phyloP scores from a whole-genome alignment of 2,329 filamentous ascomycete genomes.

The Clonostachys chloroleuca region DNA sequence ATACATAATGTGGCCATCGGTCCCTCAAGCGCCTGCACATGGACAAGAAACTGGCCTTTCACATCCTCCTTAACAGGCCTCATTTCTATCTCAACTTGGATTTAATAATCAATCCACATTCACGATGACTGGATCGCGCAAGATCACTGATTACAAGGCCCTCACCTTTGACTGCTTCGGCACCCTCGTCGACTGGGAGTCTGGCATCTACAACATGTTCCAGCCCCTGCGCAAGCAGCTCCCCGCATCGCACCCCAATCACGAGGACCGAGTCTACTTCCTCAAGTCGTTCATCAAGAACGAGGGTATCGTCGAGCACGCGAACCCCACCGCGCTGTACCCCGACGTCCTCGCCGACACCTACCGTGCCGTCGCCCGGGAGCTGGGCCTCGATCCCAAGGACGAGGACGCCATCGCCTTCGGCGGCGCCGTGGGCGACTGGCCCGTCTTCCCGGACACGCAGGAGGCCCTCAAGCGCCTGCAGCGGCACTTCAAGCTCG shows the following conservation, averaged over 20 bases:
- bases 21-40: no score
- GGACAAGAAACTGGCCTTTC: neutral
- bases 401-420: slow-evolving; percentile 7
- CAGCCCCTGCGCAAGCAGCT: slow-evolving; percentile 38
- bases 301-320: slow-evolving; percentile 48
- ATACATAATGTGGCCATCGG: no score
- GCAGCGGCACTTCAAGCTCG: slow-evolving; percentile 47
- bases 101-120: neutral
- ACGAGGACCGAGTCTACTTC: slow-evolving; percentile 28
- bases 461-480: slow-evolving; percentile 45
- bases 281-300: slow-evolving; percentile 42
- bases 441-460: slow-evolving; percentile 55
- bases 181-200: slow-evolving; percentile 75
- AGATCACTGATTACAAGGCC: slow-evolving; percentile 21
- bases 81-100: neutral
- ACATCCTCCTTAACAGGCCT: neutral
- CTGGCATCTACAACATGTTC: slow-evolving; percentile 55
- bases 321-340: slow-evolving; percentile 41
- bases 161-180: slow-evolving; percentile 78
- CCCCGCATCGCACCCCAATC: slow-evolving; percentile 25
- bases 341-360: slow-evolving; percentile 31
- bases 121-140: slow-evolving; percentile 5
- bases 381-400: slow-evolving; percentile 6
- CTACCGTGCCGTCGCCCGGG: slow-evolving; percentile 28
- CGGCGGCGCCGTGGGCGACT: slow-evolving; percentile 44